Percentiles rank a stretch among this genome's conserved stretches.
Conservation (phyloP, 768 basidiomycete species). For the Russula abietina region DNA sequence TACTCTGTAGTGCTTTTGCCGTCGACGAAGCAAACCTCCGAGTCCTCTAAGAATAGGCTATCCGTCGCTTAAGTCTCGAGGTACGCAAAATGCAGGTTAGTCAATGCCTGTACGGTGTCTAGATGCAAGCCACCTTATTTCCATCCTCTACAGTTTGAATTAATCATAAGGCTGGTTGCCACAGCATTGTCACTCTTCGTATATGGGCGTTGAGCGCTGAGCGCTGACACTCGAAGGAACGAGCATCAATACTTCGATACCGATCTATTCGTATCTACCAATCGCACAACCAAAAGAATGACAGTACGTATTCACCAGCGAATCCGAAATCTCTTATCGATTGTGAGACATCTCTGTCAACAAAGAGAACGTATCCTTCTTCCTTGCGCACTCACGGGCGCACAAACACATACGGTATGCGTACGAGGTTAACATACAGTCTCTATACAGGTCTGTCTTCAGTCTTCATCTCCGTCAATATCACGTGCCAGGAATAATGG, state of each 20-base stretch:
- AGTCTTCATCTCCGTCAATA: conserved; percentile 2
- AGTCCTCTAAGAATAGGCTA: background rate
- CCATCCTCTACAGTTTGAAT: background rate
- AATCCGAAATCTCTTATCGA: conserved; percentile 1
- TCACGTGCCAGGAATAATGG: background rate
- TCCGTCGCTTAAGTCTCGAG: background rate
- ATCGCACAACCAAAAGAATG: background rate
- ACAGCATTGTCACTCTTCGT: background rate
- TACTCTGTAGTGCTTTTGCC: background rate
- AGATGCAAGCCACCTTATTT: conserved; percentile 1
- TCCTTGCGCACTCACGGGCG: background rate
- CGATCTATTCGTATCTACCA: background rate
- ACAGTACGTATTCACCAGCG: background rate
- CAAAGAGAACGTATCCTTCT: background rate
- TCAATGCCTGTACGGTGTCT: background rate
- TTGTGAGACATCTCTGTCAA: background rate
- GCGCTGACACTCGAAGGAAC: background rate
- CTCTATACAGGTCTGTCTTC: too few relatives aligned
- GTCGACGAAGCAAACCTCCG: background rate
- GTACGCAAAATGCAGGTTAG: background rate
- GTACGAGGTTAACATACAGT: background rate
- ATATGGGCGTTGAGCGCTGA: background rate
- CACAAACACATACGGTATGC: background rate
- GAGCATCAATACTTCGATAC: background rate
- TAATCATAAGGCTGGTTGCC: background rate